Base-by-base conservation (phyloP, 305 asterid genomes). In the Fraxinus albicans region DNA sequence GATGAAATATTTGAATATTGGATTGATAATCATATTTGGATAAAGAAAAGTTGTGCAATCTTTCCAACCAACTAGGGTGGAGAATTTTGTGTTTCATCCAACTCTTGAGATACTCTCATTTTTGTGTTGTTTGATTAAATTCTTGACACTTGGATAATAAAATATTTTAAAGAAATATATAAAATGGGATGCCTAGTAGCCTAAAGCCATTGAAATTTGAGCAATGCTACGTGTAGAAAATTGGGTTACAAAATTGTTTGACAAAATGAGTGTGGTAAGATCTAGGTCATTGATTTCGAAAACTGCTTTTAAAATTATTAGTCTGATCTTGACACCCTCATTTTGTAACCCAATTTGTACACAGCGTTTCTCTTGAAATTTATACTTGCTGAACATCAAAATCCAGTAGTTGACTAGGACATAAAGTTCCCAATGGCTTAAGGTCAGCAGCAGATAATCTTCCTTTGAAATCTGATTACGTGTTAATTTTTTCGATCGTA, bases 31-130 rank as follows among this genome's bases (percentile, higher is more conserved):
- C 65, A n/a, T 58, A 55, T n/a, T 19, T 19, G 29, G 25, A 94
- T 44, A 94, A 42, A 36, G 94, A 92, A 77, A 93, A 82, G 76
- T 89, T 8, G 0, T 21, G 70, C 93, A 79, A 94, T 81, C 80
- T 90, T 93, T 81, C 98, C 97, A 67, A 78, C 81, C 33, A 88
- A 86, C 74, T 83, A 88, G 10, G 86, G 63, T 4, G 86, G 83
- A 80, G 91, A 60, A 78, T 80, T 85, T 81, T 89, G 87, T 6
- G 29, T 35, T 65, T 42, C 73, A 10, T 42, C n/a, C 10, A 70
- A 78, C 77, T 23, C 21, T 72, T 72, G 33, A 29, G 13, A 25
- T 21, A 7, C 50, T 67, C 17, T 65, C 38, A 10, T 10, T 8
- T 12, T 67, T 12, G n/a, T 27, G 13, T 2, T 9, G 2, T 29